phyloP scores from a whole-genome alignment of 345 rosid species.

The Viola odorata region DNA sequence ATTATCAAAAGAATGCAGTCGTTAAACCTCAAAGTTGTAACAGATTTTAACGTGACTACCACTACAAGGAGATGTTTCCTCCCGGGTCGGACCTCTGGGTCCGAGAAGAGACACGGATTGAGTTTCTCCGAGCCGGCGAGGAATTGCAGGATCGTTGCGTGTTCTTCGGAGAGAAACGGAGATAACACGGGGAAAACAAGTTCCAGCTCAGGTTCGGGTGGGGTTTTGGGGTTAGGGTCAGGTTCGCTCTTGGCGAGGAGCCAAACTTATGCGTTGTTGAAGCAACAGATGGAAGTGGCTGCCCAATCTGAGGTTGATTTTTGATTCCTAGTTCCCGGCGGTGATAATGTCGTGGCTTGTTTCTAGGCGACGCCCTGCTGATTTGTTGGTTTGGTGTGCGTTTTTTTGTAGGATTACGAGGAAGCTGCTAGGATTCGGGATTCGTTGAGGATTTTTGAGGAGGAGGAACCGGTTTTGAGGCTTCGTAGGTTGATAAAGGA shows the following conservation, averaged over 20 bases:
- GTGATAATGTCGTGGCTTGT: neutral
- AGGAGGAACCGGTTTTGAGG: constrained; percentile 57
- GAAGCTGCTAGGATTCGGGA: constrained; percentile 70
- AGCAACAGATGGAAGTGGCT: constrained; percentile 66
- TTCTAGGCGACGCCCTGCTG: too few species aligned
- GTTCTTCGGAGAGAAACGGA: constrained; percentile 33
- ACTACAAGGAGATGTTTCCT: constrained; percentile 11
- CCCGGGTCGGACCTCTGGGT: constrained; percentile 11
- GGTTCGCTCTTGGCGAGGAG: constrained; percentile 38
- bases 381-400: neutral
- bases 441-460: constrained; percentile 55
- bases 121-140: constrained; percentile 17
- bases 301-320: constrained; percentile 50
- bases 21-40: constrained; percentile 25
- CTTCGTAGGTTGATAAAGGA: constrained; percentile 50
- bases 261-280: constrained; percentile 56
- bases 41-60: constrained; percentile 26
- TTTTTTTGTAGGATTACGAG: constrained; percentile 43
- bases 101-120: constrained; percentile 8
- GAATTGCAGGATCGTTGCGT: constrained; percentile 28
- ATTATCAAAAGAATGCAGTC: constrained; percentile 33
- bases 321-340: too few species aligned
- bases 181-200: constrained; percentile 28
- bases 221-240: constrained; percentile 6
- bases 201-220: constrained; percentile 18